These are phyloP conservation scores for Colletotrichum sp. DNA, from an alignment of 2,329 filamentous ascomycete genomes.

Conservation along the genomic window DNA sequence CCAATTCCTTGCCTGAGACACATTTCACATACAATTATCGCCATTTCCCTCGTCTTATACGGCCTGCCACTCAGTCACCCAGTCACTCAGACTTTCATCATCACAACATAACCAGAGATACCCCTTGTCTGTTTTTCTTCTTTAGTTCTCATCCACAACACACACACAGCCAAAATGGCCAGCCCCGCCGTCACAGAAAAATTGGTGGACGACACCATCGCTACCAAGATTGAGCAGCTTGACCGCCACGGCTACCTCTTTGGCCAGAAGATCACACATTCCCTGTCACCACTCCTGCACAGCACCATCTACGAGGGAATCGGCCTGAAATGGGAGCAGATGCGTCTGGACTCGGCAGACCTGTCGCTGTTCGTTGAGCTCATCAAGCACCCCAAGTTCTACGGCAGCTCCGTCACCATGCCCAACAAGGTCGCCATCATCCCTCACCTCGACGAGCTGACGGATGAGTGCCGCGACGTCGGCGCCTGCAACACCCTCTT, in stretches of 20 bases:
- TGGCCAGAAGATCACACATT: slow-evolving; percentile 60
- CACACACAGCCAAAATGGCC: neutral
- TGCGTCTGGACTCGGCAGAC: slow-evolving; percentile 56
- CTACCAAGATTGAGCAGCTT: slow-evolving; percentile 28
- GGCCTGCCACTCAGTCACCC: neutral
- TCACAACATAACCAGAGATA: neutral
- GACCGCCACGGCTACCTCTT: slow-evolving; percentile 60
- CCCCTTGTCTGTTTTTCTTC: neutral
- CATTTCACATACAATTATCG: neutral
- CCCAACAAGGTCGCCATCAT: slow-evolving; percentile 83
- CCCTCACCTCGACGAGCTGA: slow-evolving; percentile 73
- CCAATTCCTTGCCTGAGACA: neutral
- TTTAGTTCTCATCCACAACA: neutral
- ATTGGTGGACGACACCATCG: slow-evolving; percentile 9
- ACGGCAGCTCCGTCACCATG: slow-evolving; percentile 81
- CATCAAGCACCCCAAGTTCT: slow-evolving; percentile 62
- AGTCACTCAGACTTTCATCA: neutral
- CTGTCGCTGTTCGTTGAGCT: slow-evolving; percentile 55
- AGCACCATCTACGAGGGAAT: slow-evolving; percentile 57
- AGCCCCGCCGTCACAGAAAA: neutral
- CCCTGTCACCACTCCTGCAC: slow-evolving; percentile 61
- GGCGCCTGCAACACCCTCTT: slow-evolving; percentile 85
- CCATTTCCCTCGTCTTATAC: neutral
- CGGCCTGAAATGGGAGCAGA: slow-evolving; percentile 55
- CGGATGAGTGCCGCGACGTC: slow-evolving; percentile 73